These are phyloP conservation scores for Calonectria leucothoes DNA, from an alignment of 2,329 filamentous ascomycete genomes.

Conservation along the genomic window DNA sequence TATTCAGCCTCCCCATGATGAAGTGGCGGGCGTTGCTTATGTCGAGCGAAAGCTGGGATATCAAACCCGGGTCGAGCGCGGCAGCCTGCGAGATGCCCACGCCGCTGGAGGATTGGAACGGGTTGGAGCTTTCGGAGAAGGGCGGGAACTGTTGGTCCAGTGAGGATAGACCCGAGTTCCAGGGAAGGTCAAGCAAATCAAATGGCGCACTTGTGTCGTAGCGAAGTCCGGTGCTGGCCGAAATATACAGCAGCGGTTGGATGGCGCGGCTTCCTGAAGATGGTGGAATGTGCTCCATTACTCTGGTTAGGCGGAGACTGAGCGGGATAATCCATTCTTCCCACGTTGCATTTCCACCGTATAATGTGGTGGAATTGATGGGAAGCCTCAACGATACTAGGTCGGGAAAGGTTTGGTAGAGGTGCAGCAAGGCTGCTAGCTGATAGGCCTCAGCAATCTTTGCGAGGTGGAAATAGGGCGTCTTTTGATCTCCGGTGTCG, in stretches of 20 bases:
- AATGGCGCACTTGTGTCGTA: conserved; percentile 34
- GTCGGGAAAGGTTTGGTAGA: conserved; percentile 55
- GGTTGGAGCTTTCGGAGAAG: neutral
- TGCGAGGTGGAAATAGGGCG: conserved; percentile 46
- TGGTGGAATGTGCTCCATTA: conserved; percentile 49
- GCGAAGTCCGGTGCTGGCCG: conserved; percentile 49
- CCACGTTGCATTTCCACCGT: conserved; percentile 44
- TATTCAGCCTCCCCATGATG: conserved; percentile 51
- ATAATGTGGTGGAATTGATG: conserved; percentile 26
- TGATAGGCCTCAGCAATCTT: conserved; percentile 54
- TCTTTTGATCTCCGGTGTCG: conserved; percentile 47
- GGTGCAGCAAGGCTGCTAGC: conserved; percentile 51
- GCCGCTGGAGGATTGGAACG: conserved; percentile 16
- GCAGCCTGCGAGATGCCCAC: conserved; percentile 24
- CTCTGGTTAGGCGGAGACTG: conserved; percentile 45
- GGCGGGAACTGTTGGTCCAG: conserved; percentile 20
- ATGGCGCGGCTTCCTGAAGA: conserved; percentile 51
- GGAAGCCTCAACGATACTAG: conserved; percentile 47
- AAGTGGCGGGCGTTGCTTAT: conserved; percentile 53
- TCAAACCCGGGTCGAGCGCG: conserved; percentile 18
- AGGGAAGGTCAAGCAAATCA: conserved; percentile 29
- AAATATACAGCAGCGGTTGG: conserved; percentile 52
- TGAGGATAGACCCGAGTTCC: conserved; percentile 17
- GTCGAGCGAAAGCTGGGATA: conserved; percentile 47
- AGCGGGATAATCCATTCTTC: conserved; percentile 52